These are phyloP conservation scores for Plasmodium vivax DNA, from an alignment of 169 alveolate genomes.

Conservation along the genomic window DNA sequence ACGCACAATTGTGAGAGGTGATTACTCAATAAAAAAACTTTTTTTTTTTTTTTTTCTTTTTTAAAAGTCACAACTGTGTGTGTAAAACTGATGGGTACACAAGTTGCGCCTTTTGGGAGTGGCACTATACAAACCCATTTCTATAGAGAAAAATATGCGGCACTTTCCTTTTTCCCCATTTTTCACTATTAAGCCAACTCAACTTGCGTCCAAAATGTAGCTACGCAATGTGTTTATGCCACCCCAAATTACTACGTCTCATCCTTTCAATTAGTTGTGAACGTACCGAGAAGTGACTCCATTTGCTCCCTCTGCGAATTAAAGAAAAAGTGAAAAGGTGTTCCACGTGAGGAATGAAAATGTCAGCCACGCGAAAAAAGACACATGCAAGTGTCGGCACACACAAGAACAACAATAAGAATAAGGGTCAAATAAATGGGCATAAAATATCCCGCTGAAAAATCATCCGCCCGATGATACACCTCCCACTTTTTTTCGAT, in stretches of 20 bases:
- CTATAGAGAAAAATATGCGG: neutral
- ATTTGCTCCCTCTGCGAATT: conserved; percentile 56
- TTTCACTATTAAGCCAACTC: neutral
- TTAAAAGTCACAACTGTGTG: neutral
- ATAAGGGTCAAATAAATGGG: neutral
- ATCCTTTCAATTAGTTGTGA: neutral
- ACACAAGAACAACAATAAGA: neutral
- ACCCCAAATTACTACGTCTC: neutral
- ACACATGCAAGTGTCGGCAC: neutral
- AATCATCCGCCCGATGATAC: neutral
- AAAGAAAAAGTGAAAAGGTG: conserved; percentile 10
- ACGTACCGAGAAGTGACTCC: conserved; percentile 36
- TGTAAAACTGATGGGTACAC: neutral
- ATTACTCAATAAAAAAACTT: neutral
- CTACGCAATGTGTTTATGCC: neutral
- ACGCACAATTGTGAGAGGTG: neutral
- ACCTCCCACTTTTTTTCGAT: neutral
- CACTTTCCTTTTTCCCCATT: neutral
- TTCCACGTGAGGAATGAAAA: neutral
- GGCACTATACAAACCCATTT: neutral
- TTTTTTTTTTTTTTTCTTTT: neutral
- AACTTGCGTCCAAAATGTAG: neutral
- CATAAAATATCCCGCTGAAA: neutral
- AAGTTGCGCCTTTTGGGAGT: neutral
- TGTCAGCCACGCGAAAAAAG: neutral